Percentiles rank a stretch among this genome's conserved stretches.
Conservation (phyloP, 805 yeast species). For the Saccharomyces eubayanus region DNA sequence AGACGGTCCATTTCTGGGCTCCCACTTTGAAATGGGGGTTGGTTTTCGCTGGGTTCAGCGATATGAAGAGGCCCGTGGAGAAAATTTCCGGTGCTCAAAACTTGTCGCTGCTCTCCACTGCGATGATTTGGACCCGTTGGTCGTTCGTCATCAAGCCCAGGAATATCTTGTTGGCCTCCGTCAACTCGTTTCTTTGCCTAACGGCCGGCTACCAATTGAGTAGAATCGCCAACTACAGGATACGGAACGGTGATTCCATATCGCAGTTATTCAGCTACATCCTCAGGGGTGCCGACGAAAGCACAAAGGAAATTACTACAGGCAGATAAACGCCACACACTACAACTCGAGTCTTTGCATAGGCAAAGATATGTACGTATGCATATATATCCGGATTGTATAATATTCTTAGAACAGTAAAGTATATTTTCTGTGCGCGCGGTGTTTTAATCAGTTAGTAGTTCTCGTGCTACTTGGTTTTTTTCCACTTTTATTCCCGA, state of each 20-base stretch:
- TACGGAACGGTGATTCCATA: constrained; percentile 53
- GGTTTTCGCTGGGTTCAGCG: constrained; percentile 87
- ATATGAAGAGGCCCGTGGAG: constrained; percentile 86
- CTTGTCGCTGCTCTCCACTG: constrained; percentile 77
- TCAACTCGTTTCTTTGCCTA: constrained; percentile 84
- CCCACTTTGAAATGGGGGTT: constrained; percentile 82
- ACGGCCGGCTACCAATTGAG: constrained; percentile 82
- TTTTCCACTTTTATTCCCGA: background rate
- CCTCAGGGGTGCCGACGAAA: constrained; percentile 36
- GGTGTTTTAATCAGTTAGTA: background rate
- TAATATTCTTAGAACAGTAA: background rate
- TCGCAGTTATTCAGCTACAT: constrained; percentile 51
- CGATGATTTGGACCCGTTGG: constrained; percentile 98
- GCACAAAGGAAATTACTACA: background rate
- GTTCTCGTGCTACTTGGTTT: background rate
- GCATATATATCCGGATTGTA: background rate
- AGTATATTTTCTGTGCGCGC: background rate
- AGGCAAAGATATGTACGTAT: background rate
- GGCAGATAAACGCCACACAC: background rate
- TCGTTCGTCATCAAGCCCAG: constrained; percentile 87
- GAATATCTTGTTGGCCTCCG: constrained; percentile 81
- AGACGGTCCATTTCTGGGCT: constrained; percentile 94
- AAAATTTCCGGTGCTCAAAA: constrained; percentile 71
- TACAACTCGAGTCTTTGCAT: background rate
- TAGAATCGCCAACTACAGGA: constrained; percentile 66